These are phyloP conservation scores for Myxozyma vanderwaltii DNA, from an alignment of 805 yeast genomes.

Conservation along the genomic window DNA sequence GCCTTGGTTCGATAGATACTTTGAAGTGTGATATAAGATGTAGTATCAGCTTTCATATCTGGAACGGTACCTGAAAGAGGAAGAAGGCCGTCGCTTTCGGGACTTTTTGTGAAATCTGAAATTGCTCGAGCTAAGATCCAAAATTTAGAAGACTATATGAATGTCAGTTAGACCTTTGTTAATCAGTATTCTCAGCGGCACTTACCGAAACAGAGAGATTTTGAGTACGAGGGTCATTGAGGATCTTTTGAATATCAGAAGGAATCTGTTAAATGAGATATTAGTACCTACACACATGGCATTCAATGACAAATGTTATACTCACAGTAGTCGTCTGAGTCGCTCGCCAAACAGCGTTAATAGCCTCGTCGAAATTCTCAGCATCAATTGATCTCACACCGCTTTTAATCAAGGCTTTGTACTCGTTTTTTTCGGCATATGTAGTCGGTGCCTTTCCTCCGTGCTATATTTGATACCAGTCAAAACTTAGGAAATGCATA, in stretches of 20 bases:
- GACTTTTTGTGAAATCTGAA: constrained; percentile 48
- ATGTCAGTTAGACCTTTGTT: neutral
- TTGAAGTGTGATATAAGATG: constrained; percentile 60
- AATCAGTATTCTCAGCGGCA: neutral
- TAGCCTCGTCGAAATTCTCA: constrained; percentile 58
- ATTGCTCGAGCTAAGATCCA: constrained; percentile 67
- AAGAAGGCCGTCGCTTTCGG: constrained; percentile 43
- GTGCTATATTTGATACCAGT: constrained; percentile 23
- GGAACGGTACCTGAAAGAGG: constrained; percentile 79
- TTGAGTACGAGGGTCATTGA: constrained; percentile 27
- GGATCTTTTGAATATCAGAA: constrained; percentile 19
- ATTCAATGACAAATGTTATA: neutral
- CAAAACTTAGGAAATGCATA: neutral
- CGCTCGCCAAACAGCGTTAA: constrained; percentile 49
- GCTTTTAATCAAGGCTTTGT: constrained; percentile 45
- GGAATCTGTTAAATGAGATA: constrained; percentile 25
- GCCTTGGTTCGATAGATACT: constrained; percentile 60
- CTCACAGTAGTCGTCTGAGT: constrained; percentile 43
- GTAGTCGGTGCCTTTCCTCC: constrained; percentile 40
- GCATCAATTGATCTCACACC: constrained; percentile 47
- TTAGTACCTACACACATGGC: neutral
- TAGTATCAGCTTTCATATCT: constrained; percentile 84
- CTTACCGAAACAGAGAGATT: constrained; percentile 12
- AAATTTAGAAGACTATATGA: constrained; percentile 45
- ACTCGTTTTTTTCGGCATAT: constrained; percentile 47